phyloP scores from a whole-genome alignment of 306 rosid species.

The Acacia confusa region DNA sequence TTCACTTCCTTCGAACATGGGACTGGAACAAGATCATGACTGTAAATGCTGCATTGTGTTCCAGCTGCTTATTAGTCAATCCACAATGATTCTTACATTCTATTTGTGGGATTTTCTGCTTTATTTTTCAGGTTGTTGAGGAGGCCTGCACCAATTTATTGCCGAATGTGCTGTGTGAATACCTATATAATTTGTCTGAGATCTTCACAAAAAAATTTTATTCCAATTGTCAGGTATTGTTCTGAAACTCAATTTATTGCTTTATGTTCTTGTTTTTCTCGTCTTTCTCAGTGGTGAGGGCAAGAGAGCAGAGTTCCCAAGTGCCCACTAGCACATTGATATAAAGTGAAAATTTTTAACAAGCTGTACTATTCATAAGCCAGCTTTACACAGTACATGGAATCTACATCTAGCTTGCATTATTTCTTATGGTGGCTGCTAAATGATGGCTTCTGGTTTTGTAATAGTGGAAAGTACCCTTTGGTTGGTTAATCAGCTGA shows the following conservation, averaged over 20 bases:
- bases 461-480: not conserved
- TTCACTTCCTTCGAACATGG: conserved; percentile 4
- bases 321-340: not conserved
- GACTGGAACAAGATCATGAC: not conserved
- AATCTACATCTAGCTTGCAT: not conserved
- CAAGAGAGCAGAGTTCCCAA: not conserved
- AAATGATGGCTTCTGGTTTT: not conserved
- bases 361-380: not conserved
- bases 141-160: conserved; percentile 83
- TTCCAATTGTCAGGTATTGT: conserved; percentile 83
- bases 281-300: not conserved
- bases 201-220: conserved; percentile 71
- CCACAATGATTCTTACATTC: conserved; percentile 1
- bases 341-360: not conserved
- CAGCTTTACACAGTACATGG: not conserved
- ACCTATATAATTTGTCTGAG: conserved; percentile 83
- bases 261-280: not conserved
- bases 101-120: conserved; percentile 1
- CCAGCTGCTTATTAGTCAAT: conserved; percentile 6
- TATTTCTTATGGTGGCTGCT: not conserved
- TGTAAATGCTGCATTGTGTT: not conserved
- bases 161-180: conserved; percentile 85
- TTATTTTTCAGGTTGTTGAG: conserved; percentile 72
- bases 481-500: conserved; percentile 4
- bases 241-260: conserved; percentile 6